These are phyloP conservation scores for Fraxinus platypoda DNA, from an alignment of 305 asterid species.

Conservation along the genomic window DNA sequence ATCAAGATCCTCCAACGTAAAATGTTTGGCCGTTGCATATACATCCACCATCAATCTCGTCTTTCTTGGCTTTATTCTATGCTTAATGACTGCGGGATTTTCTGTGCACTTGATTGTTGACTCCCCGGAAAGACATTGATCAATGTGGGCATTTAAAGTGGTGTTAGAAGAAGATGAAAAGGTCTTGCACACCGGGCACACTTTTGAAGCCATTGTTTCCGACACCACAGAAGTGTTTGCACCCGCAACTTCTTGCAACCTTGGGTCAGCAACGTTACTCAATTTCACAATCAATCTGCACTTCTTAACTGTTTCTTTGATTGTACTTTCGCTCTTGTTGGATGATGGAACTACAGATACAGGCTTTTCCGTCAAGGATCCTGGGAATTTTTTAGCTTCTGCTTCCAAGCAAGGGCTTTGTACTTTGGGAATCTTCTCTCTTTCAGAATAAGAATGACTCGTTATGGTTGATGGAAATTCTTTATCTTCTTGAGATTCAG, in stretches of 20 bases:
- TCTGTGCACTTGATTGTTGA: slow-evolving; percentile 43
- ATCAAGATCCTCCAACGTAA: slow-evolving; percentile 94
- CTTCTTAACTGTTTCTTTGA: slow-evolving; percentile 52
- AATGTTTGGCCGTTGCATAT: slow-evolving; percentile 54
- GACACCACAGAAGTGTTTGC: slow-evolving; percentile 40
- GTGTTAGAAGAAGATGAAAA: slow-evolving; percentile 93
- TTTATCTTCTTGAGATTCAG: slow-evolving; percentile 46
- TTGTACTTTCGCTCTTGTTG: slow-evolving; percentile 32
- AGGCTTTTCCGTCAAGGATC: slow-evolving; percentile 25
- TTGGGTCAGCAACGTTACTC: slow-evolving; percentile 37
- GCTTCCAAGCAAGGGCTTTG: slow-evolving; percentile 34
- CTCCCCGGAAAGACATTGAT: slow-evolving; percentile 85
- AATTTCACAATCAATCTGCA: slow-evolving; percentile 52
- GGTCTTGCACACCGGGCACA: slow-evolving; percentile 93
- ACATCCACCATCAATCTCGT: slow-evolving; percentile 72
- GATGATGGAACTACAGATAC: slow-evolving; percentile 30
- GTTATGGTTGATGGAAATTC: slow-evolving; percentile 39
- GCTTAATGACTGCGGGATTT: slow-evolving; percentile 50
- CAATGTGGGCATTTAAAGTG: slow-evolving; percentile 93
- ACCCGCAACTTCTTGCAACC: slow-evolving; percentile 36
- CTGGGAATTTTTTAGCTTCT: slow-evolving; percentile 35
- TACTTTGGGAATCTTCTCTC: slow-evolving; percentile 34
- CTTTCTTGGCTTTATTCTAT: slow-evolving; percentile 73
- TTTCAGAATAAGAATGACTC: slow-evolving; percentile 44
- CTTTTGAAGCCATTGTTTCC: slow-evolving; percentile 82